Conservation (phyloP, 192 early-diverging fungal species). For the Powellomyces hirtus region DNA sequence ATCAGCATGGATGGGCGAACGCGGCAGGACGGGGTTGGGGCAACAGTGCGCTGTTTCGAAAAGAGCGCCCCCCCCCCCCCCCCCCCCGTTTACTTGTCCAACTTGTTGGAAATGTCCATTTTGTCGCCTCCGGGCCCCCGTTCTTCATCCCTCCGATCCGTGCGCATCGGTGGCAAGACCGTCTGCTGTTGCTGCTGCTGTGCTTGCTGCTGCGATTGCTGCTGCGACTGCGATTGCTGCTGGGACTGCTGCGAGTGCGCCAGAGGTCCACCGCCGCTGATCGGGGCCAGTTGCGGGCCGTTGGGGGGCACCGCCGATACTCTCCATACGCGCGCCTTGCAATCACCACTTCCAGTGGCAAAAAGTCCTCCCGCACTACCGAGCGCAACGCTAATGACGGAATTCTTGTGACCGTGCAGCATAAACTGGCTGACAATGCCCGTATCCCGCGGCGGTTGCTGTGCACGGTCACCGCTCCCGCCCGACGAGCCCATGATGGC, state of each 20-base stretch:
- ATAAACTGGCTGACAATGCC: conserved; percentile 38
- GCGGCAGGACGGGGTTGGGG: no score
- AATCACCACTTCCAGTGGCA: conserved; percentile 96
- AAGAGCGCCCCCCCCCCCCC: no score
- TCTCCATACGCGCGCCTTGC: conserved; percentile 83
- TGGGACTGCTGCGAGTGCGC: neutral
- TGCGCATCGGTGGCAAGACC: conserved; percentile 4
- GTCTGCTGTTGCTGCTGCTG: neutral
- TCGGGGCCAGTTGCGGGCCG: neutral
- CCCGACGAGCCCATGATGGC: conserved; percentile 76
- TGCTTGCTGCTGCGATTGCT: neutral
- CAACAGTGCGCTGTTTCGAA: no score
- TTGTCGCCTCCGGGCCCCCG: conserved; percentile 8
- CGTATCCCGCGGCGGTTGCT: conserved; percentile 5
- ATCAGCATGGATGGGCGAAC: no score
- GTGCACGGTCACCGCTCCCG: conserved; percentile 42
- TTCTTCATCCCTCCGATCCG: conserved; percentile 22
- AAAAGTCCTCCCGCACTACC: conserved; percentile 79
- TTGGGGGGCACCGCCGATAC: conserved; percentile 13
- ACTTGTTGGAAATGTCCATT: neutral
- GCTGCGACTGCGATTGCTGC: neutral
- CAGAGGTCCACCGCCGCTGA: neutral
- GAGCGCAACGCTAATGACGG: conserved; percentile 91
- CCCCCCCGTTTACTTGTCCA: no score
- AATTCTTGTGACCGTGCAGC: conserved; percentile 96